Evolutionary conservation across 2,329 filamentous ascomycete genomes (phyloP).

Genomic region (Ophiostoma fasciatum): DNA sequence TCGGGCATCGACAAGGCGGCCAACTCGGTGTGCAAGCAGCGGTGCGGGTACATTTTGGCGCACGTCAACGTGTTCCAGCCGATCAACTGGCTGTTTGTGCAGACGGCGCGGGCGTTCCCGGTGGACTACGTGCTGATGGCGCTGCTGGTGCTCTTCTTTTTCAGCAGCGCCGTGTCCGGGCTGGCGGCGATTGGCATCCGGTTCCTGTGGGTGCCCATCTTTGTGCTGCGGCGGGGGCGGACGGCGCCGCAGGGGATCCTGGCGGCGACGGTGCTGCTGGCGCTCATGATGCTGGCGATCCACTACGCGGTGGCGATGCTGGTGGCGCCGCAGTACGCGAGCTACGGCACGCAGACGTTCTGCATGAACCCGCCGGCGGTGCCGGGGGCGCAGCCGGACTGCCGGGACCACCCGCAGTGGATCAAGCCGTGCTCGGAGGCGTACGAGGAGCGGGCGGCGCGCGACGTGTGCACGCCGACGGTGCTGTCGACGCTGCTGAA

Average conservation of each 20-base stretch:
- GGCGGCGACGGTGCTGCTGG: constrained; percentile 79
- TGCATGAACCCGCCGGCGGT: constrained; percentile 57
- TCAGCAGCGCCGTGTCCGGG: constrained; percentile 74
- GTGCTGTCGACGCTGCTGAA: constrained; percentile 90
- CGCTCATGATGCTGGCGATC: constrained; percentile 75
- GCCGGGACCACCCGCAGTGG: constrained; percentile 52
- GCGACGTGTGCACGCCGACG: constrained; percentile 75
- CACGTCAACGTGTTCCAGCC: constrained; percentile 87
- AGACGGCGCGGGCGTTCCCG: constrained; percentile 71
- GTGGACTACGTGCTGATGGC: constrained; percentile 86
- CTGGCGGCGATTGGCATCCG: constrained; percentile 81
- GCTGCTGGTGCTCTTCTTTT: constrained; percentile 72
- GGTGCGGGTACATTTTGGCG: constrained; percentile 83
- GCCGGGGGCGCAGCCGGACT: constrained; percentile 57
- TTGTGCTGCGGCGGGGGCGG: constrained; percentile 76
- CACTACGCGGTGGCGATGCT: constrained; percentile 91
- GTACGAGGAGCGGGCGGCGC: constrained; percentile 53
- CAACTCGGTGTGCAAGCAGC: constrained; percentile 82
- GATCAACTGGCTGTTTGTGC: constrained; percentile 76
- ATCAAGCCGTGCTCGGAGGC: constrained; percentile 73
- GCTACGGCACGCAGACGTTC: constrained; percentile 87
- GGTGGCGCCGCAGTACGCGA: constrained; percentile 89
- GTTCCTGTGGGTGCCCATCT: constrained; percentile 89
- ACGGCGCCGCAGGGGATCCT: constrained; percentile 87
- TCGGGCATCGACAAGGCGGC: constrained; percentile 92